A percentile compares a stretch with the other conserved stretches of the same genome.
phyloP scores from a whole-genome alignment of 2,329 filamentous ascomycete species.

The Ascomycota sp. region DNA sequence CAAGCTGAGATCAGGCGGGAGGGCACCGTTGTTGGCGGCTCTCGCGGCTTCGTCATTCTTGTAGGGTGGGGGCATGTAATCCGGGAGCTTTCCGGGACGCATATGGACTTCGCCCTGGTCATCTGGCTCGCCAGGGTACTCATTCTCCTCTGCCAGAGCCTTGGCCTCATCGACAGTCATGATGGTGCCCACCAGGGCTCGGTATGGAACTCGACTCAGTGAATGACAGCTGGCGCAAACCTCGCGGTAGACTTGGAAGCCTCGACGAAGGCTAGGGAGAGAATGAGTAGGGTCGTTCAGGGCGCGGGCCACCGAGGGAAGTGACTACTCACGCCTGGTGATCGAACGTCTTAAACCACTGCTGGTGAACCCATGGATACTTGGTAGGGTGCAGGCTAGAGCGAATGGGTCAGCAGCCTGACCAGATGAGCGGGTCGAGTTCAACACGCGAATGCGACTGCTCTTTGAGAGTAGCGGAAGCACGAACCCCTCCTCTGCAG shows the following conservation, averaged over 20 bases:
- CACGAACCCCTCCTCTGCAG: constrained; percentile 93
- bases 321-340: constrained; percentile 59
- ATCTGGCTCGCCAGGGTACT: constrained; percentile 96
- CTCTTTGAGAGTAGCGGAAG: not conserved
- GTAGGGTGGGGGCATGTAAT: constrained; percentile 88
- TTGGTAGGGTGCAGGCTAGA: constrained; percentile 67
- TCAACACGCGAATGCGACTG: constrained; percentile 12
- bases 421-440: constrained; percentile 3
- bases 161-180: constrained; percentile 97
- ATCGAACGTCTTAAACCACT: constrained; percentile 89
- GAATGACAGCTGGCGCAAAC: constrained; percentile 97
- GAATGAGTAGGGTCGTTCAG: not conserved
- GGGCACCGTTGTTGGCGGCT: constrained; percentile 92
- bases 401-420: constrained; percentile 7
- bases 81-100: constrained; percentile 92
- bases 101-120: constrained; percentile 96
- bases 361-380: constrained; percentile 89
- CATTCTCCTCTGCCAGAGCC: constrained; percentile 87
- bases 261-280: constrained; percentile 63
- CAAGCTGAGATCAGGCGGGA: constrained; percentile 90
- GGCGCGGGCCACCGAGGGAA: not conserved
- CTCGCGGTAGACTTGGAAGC: constrained; percentile 98
- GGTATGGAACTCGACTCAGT: constrained; percentile 80
- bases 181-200: constrained; percentile 68
- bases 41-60: constrained; percentile 98